These are phyloP conservation scores for Aspergillus aculeatus DNA, from an alignment of 2,329 filamentous ascomycete genomes.

Conservation along the genomic window DNA sequence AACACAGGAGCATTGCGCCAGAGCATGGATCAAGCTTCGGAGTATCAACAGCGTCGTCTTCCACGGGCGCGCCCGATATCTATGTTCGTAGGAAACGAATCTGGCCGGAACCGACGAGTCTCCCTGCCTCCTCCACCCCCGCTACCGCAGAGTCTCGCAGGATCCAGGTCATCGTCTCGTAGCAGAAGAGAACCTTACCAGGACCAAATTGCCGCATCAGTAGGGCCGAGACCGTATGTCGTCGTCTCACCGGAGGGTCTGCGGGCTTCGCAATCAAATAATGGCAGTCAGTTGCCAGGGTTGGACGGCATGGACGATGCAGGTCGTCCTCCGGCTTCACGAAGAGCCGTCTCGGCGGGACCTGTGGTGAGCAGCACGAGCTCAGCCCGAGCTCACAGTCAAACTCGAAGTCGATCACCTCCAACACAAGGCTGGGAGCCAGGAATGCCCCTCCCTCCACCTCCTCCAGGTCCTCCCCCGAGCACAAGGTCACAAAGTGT, in stretches of 20 bases:
- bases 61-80: slow-evolving; percentile 35
- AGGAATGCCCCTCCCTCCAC: slow-evolving; percentile 49
- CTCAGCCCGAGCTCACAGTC: slow-evolving; percentile 34
- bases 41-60: slow-evolving; percentile 26
- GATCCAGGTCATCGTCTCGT: slow-evolving; percentile 37
- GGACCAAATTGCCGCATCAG: slow-evolving; percentile 17
- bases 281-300: slow-evolving; percentile 13
- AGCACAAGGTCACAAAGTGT: slow-evolving; percentile 41
- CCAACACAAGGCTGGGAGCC: slow-evolving; percentile 41
- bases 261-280: slow-evolving; percentile 18
- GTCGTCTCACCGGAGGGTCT: slow-evolving; percentile 24
- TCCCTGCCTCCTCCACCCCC: slow-evolving; percentile 40
- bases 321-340: slow-evolving; percentile 40
- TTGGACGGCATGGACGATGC: slow-evolving; percentile 22
- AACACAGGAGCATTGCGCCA: slow-evolving; percentile 17
- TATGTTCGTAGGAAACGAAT: slow-evolving; percentile 29
- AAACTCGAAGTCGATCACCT: slow-evolving; percentile 34
- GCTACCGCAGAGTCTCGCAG: slow-evolving; percentile 28
- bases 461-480: slow-evolving; percentile 48
- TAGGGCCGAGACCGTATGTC: slow-evolving; percentile 22
- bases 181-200: slow-evolving; percentile 29
- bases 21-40: slow-evolving; percentile 20
- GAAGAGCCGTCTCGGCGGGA: slow-evolving; percentile 47
- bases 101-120: slow-evolving; percentile 27
- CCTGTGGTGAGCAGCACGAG: slow-evolving; percentile 38